Evolutionary conservation across 345 rosid genomes (phyloP).

Genomic region (Isatis tinctoria): DNA sequence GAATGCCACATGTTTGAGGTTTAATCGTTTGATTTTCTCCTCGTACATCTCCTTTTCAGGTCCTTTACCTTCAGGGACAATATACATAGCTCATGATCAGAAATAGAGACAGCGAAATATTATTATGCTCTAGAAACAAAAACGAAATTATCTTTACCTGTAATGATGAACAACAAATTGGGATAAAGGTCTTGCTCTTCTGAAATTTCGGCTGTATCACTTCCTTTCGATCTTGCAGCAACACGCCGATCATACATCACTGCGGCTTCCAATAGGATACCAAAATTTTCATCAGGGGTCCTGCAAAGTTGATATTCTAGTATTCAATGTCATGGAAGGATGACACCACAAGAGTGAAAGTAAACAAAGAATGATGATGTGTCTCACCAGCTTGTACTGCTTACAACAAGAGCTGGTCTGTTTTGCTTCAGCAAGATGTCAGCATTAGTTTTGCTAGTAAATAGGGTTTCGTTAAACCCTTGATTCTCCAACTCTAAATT

Average conservation of each 20-base stretch:
- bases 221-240: slow-evolving; percentile 69
- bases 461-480: slow-evolving; percentile 48
- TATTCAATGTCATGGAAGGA: slow-evolving; percentile 1
- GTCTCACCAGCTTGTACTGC: slow-evolving; percentile 96
- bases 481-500: slow-evolving; percentile 30
- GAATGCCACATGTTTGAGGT: slow-evolving; percentile 83
- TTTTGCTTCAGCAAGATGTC: slow-evolving; percentile 51
- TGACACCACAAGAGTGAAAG: slow-evolving; percentile 6
- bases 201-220: slow-evolving; percentile 50
- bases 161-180: slow-evolving; percentile 76
- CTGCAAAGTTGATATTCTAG: slow-evolving; percentile 39
- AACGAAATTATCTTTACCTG: slow-evolving; percentile 45
- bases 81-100: not conserved
- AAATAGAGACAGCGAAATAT: not conserved
- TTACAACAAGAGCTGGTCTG: slow-evolving; percentile 91
- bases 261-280: slow-evolving; percentile 92
- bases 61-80: slow-evolving; percentile 67
- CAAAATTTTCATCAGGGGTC: slow-evolving; percentile 98
- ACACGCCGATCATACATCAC: slow-evolving; percentile 95
- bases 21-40: slow-evolving; percentile 68
- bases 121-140: not conserved
- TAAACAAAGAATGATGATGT: slow-evolving; percentile 13
- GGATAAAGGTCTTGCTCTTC: slow-evolving; percentile 59
- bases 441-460: slow-evolving; percentile 44
- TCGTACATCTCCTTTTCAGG: slow-evolving; percentile 89